Base-by-base conservation (phyloP, 2,329 filamentous ascomycete species). In the Calonectria naviculata region DNA sequence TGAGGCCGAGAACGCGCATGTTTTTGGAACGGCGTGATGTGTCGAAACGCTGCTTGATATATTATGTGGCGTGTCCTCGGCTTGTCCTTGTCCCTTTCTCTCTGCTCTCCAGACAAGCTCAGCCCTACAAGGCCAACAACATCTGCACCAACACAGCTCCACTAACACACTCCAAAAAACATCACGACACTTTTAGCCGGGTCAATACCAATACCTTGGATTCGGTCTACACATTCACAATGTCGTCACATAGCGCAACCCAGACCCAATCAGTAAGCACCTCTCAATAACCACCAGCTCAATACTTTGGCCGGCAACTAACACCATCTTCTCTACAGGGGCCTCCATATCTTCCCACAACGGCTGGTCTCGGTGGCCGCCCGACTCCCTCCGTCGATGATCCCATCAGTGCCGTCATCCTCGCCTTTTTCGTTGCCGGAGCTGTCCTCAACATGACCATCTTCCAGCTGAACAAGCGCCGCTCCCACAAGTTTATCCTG, bases 381-480 rank as follows among this genome's bases (percentile, higher is more conserved):
- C 93, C 94, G 2, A 88, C 85, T 1, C 78, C 86, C 5, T 72
- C 78, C 3, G 83, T 93, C 73, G 93, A 95, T 80, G 86, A 91
- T 9, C 91, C 93, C 42, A 87, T 94, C 79, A 89, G 86, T 71
- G 86, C 88, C 64, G 87, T 94, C 68, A 89, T 95, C 73, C 80
- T 95, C 17, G 80, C 82, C 46, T 79, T 93, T 67, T 93, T 92
- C 81, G 70, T 89, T 38, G 42, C 78, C 56, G 86, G 84, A n/a
- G 91, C 89, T 9, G 83, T 81, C 19, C 74, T 84, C 68, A 89
- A 93, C 85, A 89, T 92, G 87, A 85, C 84, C 58, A 87, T 93
- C 58, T 86, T 91, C 67, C 85, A 86, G 71, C 76, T 84, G 69
- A 93, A 84, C 84, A 81, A 78, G 28, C 82, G 82, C 19, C 82